Conservation (phyloP, 805 yeast genomes). For the Cyberlindnera amylophila region DNA sequence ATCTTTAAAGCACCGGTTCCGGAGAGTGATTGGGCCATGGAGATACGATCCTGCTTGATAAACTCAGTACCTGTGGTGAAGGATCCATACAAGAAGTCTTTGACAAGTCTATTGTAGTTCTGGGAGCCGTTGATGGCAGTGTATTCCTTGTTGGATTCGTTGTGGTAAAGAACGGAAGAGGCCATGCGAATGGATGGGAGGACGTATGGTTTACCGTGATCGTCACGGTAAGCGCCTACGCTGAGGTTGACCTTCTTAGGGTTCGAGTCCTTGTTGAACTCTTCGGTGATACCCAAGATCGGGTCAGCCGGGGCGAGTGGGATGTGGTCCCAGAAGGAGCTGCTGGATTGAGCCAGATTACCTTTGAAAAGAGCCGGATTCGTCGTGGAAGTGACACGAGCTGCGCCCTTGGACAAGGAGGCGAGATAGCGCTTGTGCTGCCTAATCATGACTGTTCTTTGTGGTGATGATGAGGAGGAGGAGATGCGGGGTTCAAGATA, state of each 20-base stretch:
- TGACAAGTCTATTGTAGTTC: constrained; percentile 61
- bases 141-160: constrained; percentile 67
- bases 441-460: neutral
- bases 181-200: constrained; percentile 61
- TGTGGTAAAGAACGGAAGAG: constrained; percentile 35
- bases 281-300: constrained; percentile 74
- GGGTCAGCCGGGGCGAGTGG: constrained; percentile 76
- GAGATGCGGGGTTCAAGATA: neutral
- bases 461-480: neutral
- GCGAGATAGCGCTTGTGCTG: constrained; percentile 6
- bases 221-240: constrained; percentile 82
- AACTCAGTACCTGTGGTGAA: constrained; percentile 54
- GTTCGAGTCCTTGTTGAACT: constrained; percentile 63
- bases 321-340: constrained; percentile 14
- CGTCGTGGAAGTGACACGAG: neutral
- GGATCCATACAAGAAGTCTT: constrained; percentile 67
- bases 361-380: constrained; percentile 2
- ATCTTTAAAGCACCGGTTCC: constrained; percentile 95
- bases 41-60: constrained; percentile 55
- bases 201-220: constrained; percentile 83
- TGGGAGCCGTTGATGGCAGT: constrained; percentile 81
- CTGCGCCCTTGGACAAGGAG: constrained; percentile 8
- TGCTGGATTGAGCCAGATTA: neutral
- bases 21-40: constrained; percentile 83
- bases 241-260: constrained; percentile 49